A percentile compares a stretch with the other conserved stretches of the same genome.
phyloP scores from a whole-genome alignment of 208 protist genomes.

The Trypanosoma melophagium region DNA sequence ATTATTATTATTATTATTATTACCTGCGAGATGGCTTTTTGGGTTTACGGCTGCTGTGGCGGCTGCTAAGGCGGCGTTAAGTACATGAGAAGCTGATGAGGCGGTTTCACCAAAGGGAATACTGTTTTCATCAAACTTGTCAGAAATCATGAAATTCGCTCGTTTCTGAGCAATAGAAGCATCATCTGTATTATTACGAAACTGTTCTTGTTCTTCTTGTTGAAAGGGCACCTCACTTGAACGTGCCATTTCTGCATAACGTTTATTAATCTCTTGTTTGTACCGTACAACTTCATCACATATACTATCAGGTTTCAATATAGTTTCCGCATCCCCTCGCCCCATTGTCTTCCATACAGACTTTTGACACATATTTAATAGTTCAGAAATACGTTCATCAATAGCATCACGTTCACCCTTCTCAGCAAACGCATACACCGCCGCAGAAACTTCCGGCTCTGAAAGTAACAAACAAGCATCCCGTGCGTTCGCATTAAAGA shows the following conservation, averaged over 20 bases:
- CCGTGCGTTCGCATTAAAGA: constrained; percentile 76
- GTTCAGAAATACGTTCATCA: constrained; percentile 70
- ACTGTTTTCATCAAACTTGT: constrained; percentile 2
- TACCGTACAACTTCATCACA: constrained; percentile 50
- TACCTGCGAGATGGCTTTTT: no score
- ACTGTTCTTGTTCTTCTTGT: constrained; percentile 13
- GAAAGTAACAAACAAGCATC: constrained; percentile 80
- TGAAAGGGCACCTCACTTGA: constrained; percentile 28
- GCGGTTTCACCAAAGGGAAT: constrained; percentile 10
- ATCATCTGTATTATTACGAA: no score
- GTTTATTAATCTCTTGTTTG: constrained; percentile 76
- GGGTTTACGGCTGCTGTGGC: no score
- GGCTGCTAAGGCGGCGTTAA: background rate
- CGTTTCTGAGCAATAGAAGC: no score
- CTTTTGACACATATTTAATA: constrained; percentile 74
- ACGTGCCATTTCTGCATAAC: constrained; percentile 43
- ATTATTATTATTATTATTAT: background rate
- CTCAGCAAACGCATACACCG: constrained; percentile 88
- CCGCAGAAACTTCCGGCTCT: constrained; percentile 78
- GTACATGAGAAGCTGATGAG: background rate
- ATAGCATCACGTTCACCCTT: constrained; percentile 87
- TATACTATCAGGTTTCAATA: constrained; percentile 60
- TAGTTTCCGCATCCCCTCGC: constrained; percentile 52
- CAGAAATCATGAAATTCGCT: constrained; percentile 1
- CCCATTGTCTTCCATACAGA: constrained; percentile 65